Base-by-base conservation (phyloP, 164 flowering plant genomes). In the Macadamia integrifolia region DNA sequence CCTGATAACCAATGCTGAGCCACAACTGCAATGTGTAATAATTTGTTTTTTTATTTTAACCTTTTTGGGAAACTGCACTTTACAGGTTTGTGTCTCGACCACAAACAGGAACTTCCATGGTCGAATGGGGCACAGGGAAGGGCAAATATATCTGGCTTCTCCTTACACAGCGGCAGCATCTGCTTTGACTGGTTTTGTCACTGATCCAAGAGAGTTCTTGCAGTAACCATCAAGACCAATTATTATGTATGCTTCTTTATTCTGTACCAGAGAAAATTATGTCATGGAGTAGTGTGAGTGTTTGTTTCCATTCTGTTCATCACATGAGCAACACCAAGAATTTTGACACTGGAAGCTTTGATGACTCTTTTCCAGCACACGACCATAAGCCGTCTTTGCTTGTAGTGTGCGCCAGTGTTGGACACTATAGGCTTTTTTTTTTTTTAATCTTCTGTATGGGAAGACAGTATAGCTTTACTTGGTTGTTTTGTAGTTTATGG, bases 91-190 rank as follows among this genome's bases (percentile, higher is more conserved):
- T 75, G 98, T 94, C 7, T 92, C 98, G 30, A 94, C 98, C 32
- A 94, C 99, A 14, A 94, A 92, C 65, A 83, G 99, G 78, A 94
- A 94, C 84, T 92, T 94, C 85, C 99, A 96, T 2, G 98, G 99
- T 0, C 81, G 97, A 65, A 94, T 92, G 98, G 99, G 99, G 29
- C 93, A 92, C 86, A 94, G 83, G 74, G 98, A 94, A 82, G 98
- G 97, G 57, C 90, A 94, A 76, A 87, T 94, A 48, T 92, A 94
- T 75, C 85, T 92, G 18, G 99, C 99, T 66, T 94, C 99, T 23
- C 98, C 99, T 1, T 92, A 80, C 66, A 92, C 98, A 15, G 97
- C 99, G 18, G 99, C 98, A 56, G 98, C 98, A 48, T 94, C 99
- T 63, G 98, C 98, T 69, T 81, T 94, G 80, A 94, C 97, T 30